Base-by-base conservation (phyloP, 1,139 yeast genomes). In the Pichiaceae sp. region DNA sequence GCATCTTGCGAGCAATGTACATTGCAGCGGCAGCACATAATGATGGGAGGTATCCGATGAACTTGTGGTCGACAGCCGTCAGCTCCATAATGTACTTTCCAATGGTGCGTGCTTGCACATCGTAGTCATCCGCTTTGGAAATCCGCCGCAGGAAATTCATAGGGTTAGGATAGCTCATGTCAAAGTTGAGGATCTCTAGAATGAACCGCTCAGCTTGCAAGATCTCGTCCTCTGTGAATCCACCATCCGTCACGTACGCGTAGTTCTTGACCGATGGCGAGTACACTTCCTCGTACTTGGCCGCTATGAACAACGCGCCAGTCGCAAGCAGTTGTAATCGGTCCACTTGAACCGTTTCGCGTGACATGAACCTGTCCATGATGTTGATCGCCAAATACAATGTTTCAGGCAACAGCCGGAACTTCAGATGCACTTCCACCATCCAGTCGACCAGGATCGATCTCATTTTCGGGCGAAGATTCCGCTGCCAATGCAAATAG, bases 41-140 rank as follows among this genome's bases (percentile, higher is more conserved):
- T 11, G 95, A 82, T 11, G 96, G 96, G 44, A 76, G 68, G 50
- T 72, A 72, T 16, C 86, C 86, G 52, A 87, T 73, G 54, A 89
- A 81, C 50, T 78, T 74, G 57, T 83, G 82, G 57, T 87, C 96
- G 40, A 87, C 77, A 20, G 82, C 67, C 14, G 91, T 72, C 33
- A 87, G 78, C 57, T 89, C 97, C 43, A 89, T 63, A 41, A 89
- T 66, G 58, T 86, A 89, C 61, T 89, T 89, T 25, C 95, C 97
- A 48, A 89, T 71, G 12, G 96, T 87, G 59, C 97, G 77, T 37
- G 93, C 78, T 60, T 84, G 91, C 42, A 86, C 85, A 59, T 87
- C 95, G 64, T 87, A 89, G 59, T 85, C 91, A 60, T 89, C 97
- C 29, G 97, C 97, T 59, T 86, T 86, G 35, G 95, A 85, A 40